Conservation (phyloP, 176 grass and related monocot species). For the Aegilops umbellulata region DNA sequence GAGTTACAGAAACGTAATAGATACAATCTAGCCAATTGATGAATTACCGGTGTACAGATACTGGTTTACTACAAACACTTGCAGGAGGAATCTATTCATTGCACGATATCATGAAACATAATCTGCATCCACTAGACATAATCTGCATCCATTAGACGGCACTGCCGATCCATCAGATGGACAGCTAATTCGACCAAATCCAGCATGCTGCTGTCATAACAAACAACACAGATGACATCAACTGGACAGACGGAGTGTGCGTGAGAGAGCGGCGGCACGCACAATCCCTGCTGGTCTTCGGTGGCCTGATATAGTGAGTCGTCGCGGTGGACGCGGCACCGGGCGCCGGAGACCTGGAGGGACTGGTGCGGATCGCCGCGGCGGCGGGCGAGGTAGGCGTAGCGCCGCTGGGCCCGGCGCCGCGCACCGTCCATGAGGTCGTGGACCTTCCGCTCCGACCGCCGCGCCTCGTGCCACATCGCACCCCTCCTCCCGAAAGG, state of each 20-base stretch:
- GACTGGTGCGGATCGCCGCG: conserved; percentile 86
- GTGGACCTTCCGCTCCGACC: conserved; percentile 92
- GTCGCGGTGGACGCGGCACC: conserved; percentile 89
- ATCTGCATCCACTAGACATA: neutral
- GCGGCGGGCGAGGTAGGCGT: conserved; percentile 76
- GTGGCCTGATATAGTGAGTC: conserved; percentile 93
- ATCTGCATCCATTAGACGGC: neutral
- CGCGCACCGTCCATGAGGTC: conserved; percentile 94
- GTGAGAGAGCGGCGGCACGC: conserved; percentile 19
- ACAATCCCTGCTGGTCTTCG: conserved; percentile 95
- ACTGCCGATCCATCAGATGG: neutral
- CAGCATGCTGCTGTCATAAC: neutral
- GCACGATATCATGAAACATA: neutral
- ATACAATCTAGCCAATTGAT: neutral
- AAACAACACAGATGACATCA: neutral
- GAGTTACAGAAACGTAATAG: neutral
- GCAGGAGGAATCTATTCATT: neutral
- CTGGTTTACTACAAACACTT: neutral
- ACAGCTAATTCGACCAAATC: neutral
- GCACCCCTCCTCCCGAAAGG: neutral
- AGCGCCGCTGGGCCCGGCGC: conserved; percentile 80
- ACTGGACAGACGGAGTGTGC: neutral
- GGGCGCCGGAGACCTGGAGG: conserved; percentile 70
- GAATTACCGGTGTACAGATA: neutral
- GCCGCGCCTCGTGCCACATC: conserved; percentile 99